Base-by-base conservation (phyloP, 2,329 filamentous ascomycete species). In the Pestalotiopsis sp. region DNA sequence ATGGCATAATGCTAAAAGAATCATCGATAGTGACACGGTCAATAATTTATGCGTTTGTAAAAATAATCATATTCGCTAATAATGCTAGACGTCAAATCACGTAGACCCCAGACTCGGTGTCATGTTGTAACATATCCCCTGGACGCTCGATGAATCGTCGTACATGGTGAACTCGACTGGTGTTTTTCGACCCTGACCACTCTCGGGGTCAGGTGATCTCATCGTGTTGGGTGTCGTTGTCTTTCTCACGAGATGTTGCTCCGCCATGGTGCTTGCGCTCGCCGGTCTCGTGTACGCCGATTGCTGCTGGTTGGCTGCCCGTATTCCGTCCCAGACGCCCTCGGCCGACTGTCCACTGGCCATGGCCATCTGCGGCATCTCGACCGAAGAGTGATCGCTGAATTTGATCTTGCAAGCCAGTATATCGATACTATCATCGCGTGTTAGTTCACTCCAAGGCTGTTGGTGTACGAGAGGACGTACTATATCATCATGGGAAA, bases 401-500 rank as follows among this genome's bases (percentile, higher is more conserved):
- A 64, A 64, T 23, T 64, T 64, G 61, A 64, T 64, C 41, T 49
- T 64, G 39, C 61, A 64, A 12, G 61, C 61, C 13, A 64, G 25
- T 23, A 64, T 64, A 20, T 64, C 61, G 23, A 64, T 64, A 5
- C 61, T 64, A 20, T 39, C 14, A 4, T 23, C 4, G 7, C 9
- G 6, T 14, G 17, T 64, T 17, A 64, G 20, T 38, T 12, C 6
- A n/a, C 2, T 2, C 4, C 6, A 12, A n/a, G 9, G 36, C 1
- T 9, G 23, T 41, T 25, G 31, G 27, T 62, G 27, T 25, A 4
- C 4, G 41, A 14, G 14, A 7, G n/a, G 6, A 75, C 80, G 68
- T 69, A 82, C 81, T 79, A 78, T 76, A 84, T 78, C 65, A 84
- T 76, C 0, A 82, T 75, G 0, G 82, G 82, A 56, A 83, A 84